Percentiles rank a stretch among this genome's conserved stretches.
Conservation (phyloP, 2,329 filamentous ascomycete species). For the Xylaria sp. region DNA sequence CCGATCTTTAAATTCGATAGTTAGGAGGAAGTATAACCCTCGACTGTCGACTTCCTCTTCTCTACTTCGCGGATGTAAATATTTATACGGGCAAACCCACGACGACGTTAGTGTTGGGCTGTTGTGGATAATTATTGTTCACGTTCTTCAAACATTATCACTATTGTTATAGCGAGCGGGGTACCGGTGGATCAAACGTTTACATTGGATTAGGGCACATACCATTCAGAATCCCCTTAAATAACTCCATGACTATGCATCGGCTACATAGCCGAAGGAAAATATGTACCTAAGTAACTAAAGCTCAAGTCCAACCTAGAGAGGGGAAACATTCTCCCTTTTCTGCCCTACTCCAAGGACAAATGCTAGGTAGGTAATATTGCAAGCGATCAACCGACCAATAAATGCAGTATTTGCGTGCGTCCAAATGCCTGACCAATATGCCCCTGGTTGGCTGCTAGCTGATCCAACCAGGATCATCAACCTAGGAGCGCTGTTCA, state of each 20-base stretch:
- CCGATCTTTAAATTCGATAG: too few species aligned
- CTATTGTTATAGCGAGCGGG: background rate
- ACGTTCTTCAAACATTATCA: background rate
- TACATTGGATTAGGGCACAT: background rate
- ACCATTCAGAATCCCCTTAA: slow-evolving; percentile 8
- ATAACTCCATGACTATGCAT: slow-evolving; percentile 33
- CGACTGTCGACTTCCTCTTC: background rate
- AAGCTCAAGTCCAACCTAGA: background rate
- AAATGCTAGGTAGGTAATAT: slow-evolving; percentile 1
- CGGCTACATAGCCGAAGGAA: slow-evolving; percentile 10
- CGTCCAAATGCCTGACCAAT: background rate
- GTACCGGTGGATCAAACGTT: background rate
- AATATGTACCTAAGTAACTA: slow-evolving; percentile 5
- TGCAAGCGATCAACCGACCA: slow-evolving; percentile 15
- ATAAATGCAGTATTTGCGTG: slow-evolving; percentile 17
- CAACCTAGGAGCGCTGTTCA: background rate
- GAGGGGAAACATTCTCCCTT: slow-evolving; percentile 24
- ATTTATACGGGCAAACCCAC: background rate
- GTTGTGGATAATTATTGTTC: background rate
- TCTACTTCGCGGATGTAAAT: background rate
- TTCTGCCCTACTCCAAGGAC: slow-evolving; percentile 1
- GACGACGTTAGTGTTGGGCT: background rate
- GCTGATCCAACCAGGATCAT: background rate
- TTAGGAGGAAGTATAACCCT: background rate
- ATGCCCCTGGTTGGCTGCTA: background rate